A percentile compares a stretch with the other conserved stretches of the same genome.
Conservation (phyloP, 208 protist species). For the Endotrypanum monterogeii region DNA sequence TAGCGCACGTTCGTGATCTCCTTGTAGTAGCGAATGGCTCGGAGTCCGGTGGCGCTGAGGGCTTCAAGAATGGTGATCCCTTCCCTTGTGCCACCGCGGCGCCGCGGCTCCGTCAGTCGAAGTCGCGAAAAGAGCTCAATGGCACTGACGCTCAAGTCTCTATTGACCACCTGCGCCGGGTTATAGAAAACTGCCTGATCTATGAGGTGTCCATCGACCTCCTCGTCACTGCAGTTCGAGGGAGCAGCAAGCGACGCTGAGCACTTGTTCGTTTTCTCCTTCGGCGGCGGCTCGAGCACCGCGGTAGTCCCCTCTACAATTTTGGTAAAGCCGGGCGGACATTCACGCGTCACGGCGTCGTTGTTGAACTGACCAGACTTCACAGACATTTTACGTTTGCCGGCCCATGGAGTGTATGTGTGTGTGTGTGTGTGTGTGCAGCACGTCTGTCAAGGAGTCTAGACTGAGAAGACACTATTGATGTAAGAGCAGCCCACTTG, state of each 20-base stretch:
- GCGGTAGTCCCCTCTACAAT: conserved; percentile 78
- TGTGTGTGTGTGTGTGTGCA: background rate
- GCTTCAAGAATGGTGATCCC: conserved; percentile 97
- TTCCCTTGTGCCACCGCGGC: conserved; percentile 59
- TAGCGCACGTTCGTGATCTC: conserved; percentile 95
- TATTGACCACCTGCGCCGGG: conserved; percentile 97
- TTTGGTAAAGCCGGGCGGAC: conserved; percentile 64
- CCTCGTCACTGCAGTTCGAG: conserved; percentile 1
- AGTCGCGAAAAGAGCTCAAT: conserved; percentile 85
- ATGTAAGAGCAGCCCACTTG: background rate
- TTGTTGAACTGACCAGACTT: conserved; percentile 70
- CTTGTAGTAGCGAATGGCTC: conserved; percentile 97
- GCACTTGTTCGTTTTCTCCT: conserved; percentile 5
- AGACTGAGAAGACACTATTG: background rate
- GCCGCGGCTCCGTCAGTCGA: conserved; percentile 48
- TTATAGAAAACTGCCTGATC: conserved; percentile 97
- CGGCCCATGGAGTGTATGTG: background rate
- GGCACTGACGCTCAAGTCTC: conserved; percentile 96
- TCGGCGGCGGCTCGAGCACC: conserved; percentile 76
- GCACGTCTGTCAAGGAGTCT: background rate
- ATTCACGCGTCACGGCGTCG: conserved; percentile 54
- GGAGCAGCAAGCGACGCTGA: background rate
- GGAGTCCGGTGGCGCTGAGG: conserved; percentile 97
- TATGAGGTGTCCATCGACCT: conserved; percentile 28
- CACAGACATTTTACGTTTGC: conserved; percentile 18